Conservation (phyloP, 202 grass and related monocot genomes). For the Eragrostis tef region DNA sequence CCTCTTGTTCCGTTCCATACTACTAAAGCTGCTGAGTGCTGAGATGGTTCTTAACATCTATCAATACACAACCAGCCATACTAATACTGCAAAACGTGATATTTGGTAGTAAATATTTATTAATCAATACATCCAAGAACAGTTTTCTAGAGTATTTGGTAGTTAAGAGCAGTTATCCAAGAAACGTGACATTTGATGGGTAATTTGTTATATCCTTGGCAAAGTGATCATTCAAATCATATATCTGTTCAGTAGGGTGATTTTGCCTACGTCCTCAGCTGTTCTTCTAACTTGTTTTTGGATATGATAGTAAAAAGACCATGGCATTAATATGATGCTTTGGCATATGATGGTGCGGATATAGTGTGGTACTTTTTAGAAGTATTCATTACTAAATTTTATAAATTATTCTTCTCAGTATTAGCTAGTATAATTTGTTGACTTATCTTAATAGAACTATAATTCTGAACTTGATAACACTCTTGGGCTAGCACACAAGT, state of each 20-base stretch:
- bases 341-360: neutral
- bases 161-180: too few relatives aligned
- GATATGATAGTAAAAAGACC: conserved; percentile 12
- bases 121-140: conserved; percentile 32
- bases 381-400: too few relatives aligned
- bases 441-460: neutral
- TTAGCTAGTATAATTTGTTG: neutral
- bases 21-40: conserved; percentile 22
- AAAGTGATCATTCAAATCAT: neutral
- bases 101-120: conserved; percentile 19
- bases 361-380: neutral
- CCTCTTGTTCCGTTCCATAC: conserved; percentile 38
- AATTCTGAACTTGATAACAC: conserved; percentile 29
- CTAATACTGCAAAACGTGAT: conserved; percentile 1
- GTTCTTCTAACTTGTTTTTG: too few relatives aligned
- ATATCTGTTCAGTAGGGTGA: conserved; percentile 10
- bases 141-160: neutral
- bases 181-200: too few relatives aligned
- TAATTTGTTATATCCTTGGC: conserved; percentile 7
- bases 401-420: too few relatives aligned
- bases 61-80: neutral
- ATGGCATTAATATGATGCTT: conserved; percentile 33
- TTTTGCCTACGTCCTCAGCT: neutral
- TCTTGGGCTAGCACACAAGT: conserved; percentile 3
- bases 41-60: conserved; percentile 4